phyloP scores from a whole-genome alignment of 2,329 filamentous ascomycete genomes.

The Aspergillus pseudonomiae region DNA sequence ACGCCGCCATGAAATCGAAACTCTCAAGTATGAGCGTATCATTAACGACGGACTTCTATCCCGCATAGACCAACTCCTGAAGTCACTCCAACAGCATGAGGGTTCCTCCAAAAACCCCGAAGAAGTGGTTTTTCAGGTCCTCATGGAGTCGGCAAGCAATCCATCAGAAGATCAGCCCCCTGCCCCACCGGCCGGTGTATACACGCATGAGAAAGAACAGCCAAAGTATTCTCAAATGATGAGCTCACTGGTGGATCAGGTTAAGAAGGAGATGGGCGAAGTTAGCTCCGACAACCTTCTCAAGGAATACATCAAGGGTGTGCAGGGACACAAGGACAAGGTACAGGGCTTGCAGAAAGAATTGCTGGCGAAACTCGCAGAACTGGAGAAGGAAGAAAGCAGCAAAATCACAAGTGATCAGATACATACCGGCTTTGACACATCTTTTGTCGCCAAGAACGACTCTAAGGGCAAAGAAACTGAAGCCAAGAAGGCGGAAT shows the following conservation, averaged over 20 bases:
- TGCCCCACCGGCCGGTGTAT: slow-evolving; percentile 75
- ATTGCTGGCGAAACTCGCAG: slow-evolving; percentile 70
- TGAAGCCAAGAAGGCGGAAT: slow-evolving; percentile 43
- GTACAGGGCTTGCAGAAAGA: slow-evolving; percentile 78
- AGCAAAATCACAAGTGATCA: slow-evolving; percentile 93
- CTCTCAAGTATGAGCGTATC: slow-evolving; percentile 83
- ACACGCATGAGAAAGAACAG: slow-evolving; percentile 72
- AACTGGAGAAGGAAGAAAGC: slow-evolving; percentile 81
- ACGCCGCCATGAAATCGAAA: slow-evolving; percentile 85
- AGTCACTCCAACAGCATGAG: slow-evolving; percentile 73
- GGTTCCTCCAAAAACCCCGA: slow-evolving; percentile 67
- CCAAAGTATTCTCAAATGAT: slow-evolving; percentile 97
- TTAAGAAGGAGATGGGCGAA: slow-evolving; percentile 82
- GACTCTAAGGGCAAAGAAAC: slow-evolving; percentile 49
- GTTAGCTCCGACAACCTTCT: slow-evolving; percentile 70
- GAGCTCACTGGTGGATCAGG: slow-evolving; percentile 90
- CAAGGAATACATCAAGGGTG: slow-evolving; percentile 74
- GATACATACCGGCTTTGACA: slow-evolving; percentile 88
- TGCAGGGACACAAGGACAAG: slow-evolving; percentile 75
- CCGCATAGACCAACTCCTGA: slow-evolving; percentile 79
- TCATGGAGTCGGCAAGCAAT: slow-evolving; percentile 78
- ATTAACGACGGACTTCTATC: slow-evolving; percentile 89
- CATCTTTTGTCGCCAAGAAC: slow-evolving; percentile 73
- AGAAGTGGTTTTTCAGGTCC: slow-evolving; percentile 82
- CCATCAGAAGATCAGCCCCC: slow-evolving; percentile 76